Evolutionary conservation across 306 rosid species (phyloP), one percentile per base, ranked within the genome.

Genomic region (Adenanthera pavonina): DNA sequence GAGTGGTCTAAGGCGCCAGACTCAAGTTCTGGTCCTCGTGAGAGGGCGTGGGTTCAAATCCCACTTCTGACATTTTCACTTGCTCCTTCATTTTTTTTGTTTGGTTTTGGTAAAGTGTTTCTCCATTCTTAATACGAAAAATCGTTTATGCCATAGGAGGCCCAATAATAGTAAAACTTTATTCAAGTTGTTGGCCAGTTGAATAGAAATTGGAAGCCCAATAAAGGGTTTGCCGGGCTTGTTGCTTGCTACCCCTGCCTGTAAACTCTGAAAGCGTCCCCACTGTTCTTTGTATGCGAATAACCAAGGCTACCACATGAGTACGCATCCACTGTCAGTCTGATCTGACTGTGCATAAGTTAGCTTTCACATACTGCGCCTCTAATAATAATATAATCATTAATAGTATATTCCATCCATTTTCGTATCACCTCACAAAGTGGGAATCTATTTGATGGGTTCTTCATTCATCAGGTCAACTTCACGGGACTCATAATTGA

Each of bases 41-140:
- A 69, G 74, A 69, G 74, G 74, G 74, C 74, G 74, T 69, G 74
- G 74, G 74, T 69, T 69, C 74, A 69, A 69, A 69, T 69, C 74
- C 74, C 74, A 69, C 74, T 69, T 69, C 74, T 69, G 74, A 69
- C 74, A 69, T 0, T 10, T 30, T 25, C 3, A 5, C 15, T 34
- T 14, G 0, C 17, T 20, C 8, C 15, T 25, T 25, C 1, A 5
- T 0, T 0, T 10, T 20, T 20, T 3, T 6, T 57, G 2, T 8
- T 19, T 6, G 0, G 0, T 56, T 20, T 20, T 8, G 0, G 0
- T 25, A 2, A 25, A 10, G 15, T 9, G 35, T 8, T 5, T 25
- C 36, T 25, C 30, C 30, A 25, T 25, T 25, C 30, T 25, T 25
- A 25, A 25, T 25, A 25, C 30, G 30, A 25, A 25, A 25, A 25